Evolutionary conservation across 108 stramenopile species (phyloP).

Genomic region (Fistulifera solaris): DNA sequence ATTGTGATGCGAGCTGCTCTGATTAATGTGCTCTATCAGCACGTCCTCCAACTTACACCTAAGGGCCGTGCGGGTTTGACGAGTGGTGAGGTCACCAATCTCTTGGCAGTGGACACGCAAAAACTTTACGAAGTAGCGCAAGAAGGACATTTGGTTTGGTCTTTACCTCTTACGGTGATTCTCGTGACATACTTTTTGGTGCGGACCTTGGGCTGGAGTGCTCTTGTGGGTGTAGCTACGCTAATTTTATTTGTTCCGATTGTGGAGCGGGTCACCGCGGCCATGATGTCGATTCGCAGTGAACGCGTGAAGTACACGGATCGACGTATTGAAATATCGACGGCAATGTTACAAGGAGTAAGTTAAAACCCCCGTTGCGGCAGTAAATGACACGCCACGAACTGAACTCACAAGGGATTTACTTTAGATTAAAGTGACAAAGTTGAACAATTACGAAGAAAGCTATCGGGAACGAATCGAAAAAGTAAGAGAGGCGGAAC

Average conservation of each 20-base stretch:
- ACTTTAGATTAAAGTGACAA: slow-evolving; percentile 55
- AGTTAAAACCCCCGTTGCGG: too few species aligned
- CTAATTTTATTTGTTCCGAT: slow-evolving; percentile 63
- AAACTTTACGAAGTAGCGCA: slow-evolving; percentile 75
- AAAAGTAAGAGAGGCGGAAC: slow-evolving; percentile 36
- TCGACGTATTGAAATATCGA: slow-evolving; percentile 53
- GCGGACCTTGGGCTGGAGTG: slow-evolving; percentile 53
- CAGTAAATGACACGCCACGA: too few species aligned
- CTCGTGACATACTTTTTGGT: slow-evolving; percentile 62
- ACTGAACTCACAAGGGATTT: too few species aligned
- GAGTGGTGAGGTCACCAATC: slow-evolving; percentile 56
- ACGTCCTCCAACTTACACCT: slow-evolving; percentile 47
- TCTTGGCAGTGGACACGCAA: slow-evolving; percentile 79
- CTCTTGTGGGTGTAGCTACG: slow-evolving; percentile 56
- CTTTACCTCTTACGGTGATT: slow-evolving; percentile 60
- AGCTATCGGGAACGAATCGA: slow-evolving; percentile 41
- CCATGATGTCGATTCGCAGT: slow-evolving; percentile 53
- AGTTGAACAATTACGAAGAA: slow-evolving; percentile 74
- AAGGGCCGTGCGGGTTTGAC: slow-evolving; percentile 51
- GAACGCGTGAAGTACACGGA: slow-evolving; percentile 60
- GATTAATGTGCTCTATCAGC: slow-evolving; percentile 48
- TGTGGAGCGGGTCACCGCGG: slow-evolving; percentile 38
- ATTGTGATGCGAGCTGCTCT: slow-evolving; percentile 45
- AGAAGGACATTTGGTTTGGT: slow-evolving; percentile 85
- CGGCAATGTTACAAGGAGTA: slow-evolving; percentile 59